A percentile compares a stretch with the other conserved stretches of the same genome.
These are phyloP conservation scores for Hyphopichia homilentoma DNA, from an alignment of 805 yeast species.

Conservation along the genomic window DNA sequence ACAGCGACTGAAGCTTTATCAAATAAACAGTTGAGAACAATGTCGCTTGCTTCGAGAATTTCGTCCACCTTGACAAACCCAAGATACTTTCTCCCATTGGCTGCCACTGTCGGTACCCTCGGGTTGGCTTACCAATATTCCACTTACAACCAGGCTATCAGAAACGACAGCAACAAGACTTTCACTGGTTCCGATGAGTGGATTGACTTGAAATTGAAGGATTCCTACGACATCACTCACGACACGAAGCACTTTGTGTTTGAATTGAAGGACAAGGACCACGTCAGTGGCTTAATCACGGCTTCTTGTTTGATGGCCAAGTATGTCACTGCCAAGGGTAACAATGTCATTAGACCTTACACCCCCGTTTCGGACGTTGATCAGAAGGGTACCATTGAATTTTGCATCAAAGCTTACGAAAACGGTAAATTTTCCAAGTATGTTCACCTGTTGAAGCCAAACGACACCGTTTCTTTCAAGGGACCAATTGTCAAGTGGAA, in stretches of 20 bases:
- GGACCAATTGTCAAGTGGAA: slow-evolving; percentile 93
- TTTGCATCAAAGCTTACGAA: slow-evolving; percentile 81
- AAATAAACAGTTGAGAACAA: too few relatives aligned
- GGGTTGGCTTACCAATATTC: slow-evolving; percentile 30
- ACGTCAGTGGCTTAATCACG: slow-evolving; percentile 68
- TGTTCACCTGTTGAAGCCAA: slow-evolving; percentile 62
- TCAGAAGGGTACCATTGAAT: slow-evolving; percentile 68
- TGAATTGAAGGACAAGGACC: slow-evolving; percentile 62
- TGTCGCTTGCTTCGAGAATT: slow-evolving; percentile 20
- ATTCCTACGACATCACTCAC: slow-evolving; percentile 46
- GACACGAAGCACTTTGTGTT: slow-evolving; percentile 71
- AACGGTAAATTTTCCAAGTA: slow-evolving; percentile 82
- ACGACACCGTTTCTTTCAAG: slow-evolving; percentile 84
- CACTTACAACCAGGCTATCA: slow-evolving; percentile 16
- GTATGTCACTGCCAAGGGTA: slow-evolving; percentile 78
- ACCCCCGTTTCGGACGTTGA: slow-evolving; percentile 80
- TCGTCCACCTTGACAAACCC: slow-evolving; percentile 20
- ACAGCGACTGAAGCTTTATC: too few relatives aligned
- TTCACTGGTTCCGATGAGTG: slow-evolving; percentile 65
- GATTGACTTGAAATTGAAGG: slow-evolving; percentile 63
- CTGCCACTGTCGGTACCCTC: slow-evolving; percentile 29
- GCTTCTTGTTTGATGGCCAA: slow-evolving; percentile 83
- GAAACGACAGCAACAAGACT: slow-evolving; percentile 40
- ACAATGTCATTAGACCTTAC: slow-evolving; percentile 80
- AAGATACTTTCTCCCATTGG: slow-evolving; percentile 25